Evolutionary conservation across 2,329 filamentous ascomycete genomes (phyloP), one percentile per base, ranked within the genome.

Genomic region (Hirsutella thompsonii): DNA sequence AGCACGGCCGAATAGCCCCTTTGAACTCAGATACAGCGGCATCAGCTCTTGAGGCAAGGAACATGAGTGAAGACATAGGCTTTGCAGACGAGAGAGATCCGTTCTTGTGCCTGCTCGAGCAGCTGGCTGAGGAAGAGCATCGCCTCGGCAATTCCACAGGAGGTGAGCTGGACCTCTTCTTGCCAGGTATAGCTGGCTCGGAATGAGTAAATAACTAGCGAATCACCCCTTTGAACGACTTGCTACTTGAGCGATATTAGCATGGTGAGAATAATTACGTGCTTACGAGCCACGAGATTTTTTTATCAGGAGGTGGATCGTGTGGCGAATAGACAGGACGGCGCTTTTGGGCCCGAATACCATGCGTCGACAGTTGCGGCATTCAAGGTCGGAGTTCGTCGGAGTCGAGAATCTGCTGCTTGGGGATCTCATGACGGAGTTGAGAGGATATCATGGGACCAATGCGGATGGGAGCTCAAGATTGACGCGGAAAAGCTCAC

Each of bases 101-200:
- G 0, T 92, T 93, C 54, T 60, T 92, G 33, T 83, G 76, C 46
- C 61, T 92, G 34, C 63, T 92, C 29, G 85, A 92, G 56, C 84
- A 92, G 60, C 68, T 92, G 44, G 85, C 84, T 0, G 84, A 92
- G 59, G 88, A 86, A 52, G 84, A 90, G 59, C 74, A 83, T 41
- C 56, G 57, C 19, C 54, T 61, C 40, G 68, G 69, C 34, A 33
- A 3, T 33, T 83, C 80, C 0, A 74, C 79, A 9, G 81, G 81
- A 11, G 81, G 73, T 48, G 84, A 90, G 54, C 63, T 92, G 51
- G 84, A 90, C 56, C 89, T 86, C 60, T 89, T 89, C 53, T 62
- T 89, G 21, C 21, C 29, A 20, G 34, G 34, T 19, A 26, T 9
- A 14, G 35, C 34, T 18, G 40, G 40, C 8, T 9, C 33, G 33